Conservation (phyloP, 345 rosid species). For the Lepidium aucheri region DNA sequence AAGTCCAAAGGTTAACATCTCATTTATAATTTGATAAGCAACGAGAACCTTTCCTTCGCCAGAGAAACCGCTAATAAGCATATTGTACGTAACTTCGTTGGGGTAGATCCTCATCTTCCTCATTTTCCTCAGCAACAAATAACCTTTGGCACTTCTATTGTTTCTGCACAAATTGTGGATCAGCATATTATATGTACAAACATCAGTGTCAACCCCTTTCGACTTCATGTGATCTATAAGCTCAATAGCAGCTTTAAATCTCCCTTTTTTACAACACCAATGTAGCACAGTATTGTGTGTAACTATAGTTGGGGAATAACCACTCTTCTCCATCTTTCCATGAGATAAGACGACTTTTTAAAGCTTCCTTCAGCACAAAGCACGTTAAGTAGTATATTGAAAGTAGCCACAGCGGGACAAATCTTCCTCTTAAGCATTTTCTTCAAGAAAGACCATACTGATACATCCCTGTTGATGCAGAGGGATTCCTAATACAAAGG, state of each 20-base stretch:
- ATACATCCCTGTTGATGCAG: too few species aligned
- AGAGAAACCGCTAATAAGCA: conserved; percentile 63
- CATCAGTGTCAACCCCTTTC: conserved; percentile 68
- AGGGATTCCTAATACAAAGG: too few species aligned
- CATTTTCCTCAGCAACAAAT: conserved; percentile 71
- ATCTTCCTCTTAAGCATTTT: conserved; percentile 62
- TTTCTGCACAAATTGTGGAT: conserved; percentile 69
- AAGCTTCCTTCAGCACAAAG: conserved; percentile 65
- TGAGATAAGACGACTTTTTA: conserved; percentile 52
- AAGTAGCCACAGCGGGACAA: conserved; percentile 74
- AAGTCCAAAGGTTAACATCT: conserved; percentile 56
- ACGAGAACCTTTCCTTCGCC: conserved; percentile 57
- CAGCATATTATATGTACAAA: conserved; percentile 73
- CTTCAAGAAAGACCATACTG: conserved; percentile 61
- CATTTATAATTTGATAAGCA: conserved; percentile 53
- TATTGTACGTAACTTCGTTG: conserved; percentile 65
- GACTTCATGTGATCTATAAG: conserved; percentile 60
- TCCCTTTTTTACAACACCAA: conserved; percentile 74
- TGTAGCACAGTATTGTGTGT: conserved; percentile 73
- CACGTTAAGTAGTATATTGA: conserved; percentile 69
- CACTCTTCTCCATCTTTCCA: conserved; percentile 74
- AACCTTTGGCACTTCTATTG: conserved; percentile 66
- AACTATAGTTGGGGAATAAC: conserved; percentile 60
- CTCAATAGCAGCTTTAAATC: conserved; percentile 52
- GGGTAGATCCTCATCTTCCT: conserved; percentile 60